Percentiles rank a stretch among this genome's conserved stretches.
Evolutionary conservation across 2,329 filamentous ascomycete species (phyloP).

Genomic region (Fusarium sp.): DNA sequence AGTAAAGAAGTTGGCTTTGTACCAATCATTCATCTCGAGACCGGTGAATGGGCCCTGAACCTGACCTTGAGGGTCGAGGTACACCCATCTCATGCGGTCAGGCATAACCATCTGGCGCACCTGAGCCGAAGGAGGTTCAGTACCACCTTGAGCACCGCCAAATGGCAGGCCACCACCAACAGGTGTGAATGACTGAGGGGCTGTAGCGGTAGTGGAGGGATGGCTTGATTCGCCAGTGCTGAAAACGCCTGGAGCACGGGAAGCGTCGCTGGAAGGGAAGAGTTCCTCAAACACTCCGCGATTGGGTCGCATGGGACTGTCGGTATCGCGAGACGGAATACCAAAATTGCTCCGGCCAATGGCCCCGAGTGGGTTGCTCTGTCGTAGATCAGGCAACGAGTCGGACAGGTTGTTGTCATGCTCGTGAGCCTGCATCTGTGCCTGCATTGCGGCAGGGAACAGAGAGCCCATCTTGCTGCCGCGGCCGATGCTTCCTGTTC

Average conservation of each 20-base stretch:
- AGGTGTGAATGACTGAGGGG: slow-evolving; percentile 52
- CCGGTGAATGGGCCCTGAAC: slow-evolving; percentile 96
- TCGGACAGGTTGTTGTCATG: slow-evolving; percentile 70
- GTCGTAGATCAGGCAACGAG: slow-evolving; percentile 68
- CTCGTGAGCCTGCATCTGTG: slow-evolving; percentile 83
- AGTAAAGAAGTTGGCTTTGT: slow-evolving; percentile 98
- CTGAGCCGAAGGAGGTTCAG: slow-evolving; percentile 70
- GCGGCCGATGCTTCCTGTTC: slow-evolving; percentile 75
- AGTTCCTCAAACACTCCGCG: slow-evolving; percentile 67
- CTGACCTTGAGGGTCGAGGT: slow-evolving; percentile 91
- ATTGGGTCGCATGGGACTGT: slow-evolving; percentile 67
- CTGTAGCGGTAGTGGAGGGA: slow-evolving; percentile 48
- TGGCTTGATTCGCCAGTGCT: slow-evolving; percentile 54
- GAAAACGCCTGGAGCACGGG: slow-evolving; percentile 51
- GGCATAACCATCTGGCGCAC: slow-evolving; percentile 98
- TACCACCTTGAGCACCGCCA: slow-evolving; percentile 50
- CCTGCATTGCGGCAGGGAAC: slow-evolving; percentile 90
- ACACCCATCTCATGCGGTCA: slow-evolving; percentile 98
- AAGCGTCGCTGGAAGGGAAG: slow-evolving; percentile 55
- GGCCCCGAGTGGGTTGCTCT: slow-evolving; percentile 71
- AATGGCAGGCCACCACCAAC: slow-evolving; percentile 51
- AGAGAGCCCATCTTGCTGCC: slow-evolving; percentile 86
- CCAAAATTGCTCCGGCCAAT: slow-evolving; percentile 72
- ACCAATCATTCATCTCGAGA: slow-evolving; percentile 99
- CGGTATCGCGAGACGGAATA: slow-evolving; percentile 65